A percentile compares a stretch with the other conserved stretches of the same genome.
Evolutionary conservation across 176 grass and related monocot species (phyloP).

Genomic region (Paspalum vaginatum): DNA sequence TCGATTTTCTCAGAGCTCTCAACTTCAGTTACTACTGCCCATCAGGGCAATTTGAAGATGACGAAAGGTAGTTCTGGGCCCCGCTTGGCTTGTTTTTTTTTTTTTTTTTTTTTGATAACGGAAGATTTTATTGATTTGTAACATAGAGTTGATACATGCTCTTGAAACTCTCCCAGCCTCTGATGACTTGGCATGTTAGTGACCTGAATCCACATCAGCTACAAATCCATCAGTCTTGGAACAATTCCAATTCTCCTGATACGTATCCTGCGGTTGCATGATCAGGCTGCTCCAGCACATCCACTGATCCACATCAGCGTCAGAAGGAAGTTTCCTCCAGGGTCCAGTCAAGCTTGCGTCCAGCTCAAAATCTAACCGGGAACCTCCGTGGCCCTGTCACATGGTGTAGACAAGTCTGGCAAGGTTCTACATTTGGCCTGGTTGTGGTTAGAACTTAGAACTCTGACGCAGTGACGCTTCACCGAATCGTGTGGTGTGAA

Average conservation of each 20-base stretch:
- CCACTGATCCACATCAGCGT: constrained; percentile 42
- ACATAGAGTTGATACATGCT: no score
- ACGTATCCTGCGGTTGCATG: constrained; percentile 32
- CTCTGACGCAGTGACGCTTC: not conserved
- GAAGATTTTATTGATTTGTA: no score
- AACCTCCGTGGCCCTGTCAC: not conserved
- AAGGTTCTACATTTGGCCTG: not conserved
- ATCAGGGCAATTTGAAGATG: not conserved
- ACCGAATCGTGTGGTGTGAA: constrained; percentile 14
- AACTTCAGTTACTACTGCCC: not conserved
- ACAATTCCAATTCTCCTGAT: not conserved
- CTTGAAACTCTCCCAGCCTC: no score
- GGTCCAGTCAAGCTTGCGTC: no score
- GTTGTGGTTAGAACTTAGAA: not conserved
- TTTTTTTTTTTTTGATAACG: no score
- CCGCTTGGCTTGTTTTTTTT: no score
- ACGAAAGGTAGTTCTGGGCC: not conserved
- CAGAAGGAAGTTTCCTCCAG: no score
- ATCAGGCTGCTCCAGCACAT: constrained; percentile 30
- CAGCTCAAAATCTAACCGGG: no score
- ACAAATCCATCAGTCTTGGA: constrained; percentile 15
- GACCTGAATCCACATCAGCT: constrained; percentile 1
- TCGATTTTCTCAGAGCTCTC: not conserved
- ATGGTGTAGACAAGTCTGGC: constrained; percentile 19
- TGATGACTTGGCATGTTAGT: not conserved